A percentile compares a stretch with the other conserved stretches of the same genome.
Conservation (phyloP, 2,329 filamentous ascomycete genomes). For the Aspergillus versicolor region DNA sequence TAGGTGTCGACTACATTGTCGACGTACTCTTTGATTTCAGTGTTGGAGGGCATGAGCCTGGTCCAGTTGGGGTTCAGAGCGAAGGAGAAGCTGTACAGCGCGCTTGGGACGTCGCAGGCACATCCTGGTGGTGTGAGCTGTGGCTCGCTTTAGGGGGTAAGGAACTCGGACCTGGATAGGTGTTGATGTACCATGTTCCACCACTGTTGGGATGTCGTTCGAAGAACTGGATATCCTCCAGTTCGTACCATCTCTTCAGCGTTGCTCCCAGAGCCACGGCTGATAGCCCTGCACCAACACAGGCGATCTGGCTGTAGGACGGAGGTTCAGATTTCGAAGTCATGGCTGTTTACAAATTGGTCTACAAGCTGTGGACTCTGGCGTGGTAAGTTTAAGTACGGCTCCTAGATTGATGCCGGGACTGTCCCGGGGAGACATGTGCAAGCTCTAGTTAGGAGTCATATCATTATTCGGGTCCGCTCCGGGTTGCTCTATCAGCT, state of each 20-base stretch:
- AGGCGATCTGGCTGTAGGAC: conserved; percentile 27
- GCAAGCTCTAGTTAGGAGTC: too few relatives aligned
- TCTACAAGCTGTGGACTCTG: too few relatives aligned
- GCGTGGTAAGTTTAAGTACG: too few relatives aligned
- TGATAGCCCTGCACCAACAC: conserved; percentile 59
- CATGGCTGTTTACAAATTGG: background rate
- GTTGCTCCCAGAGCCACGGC: conserved; percentile 61
- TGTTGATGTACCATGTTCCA: conserved; percentile 63
- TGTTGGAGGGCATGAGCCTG: conserved; percentile 47
- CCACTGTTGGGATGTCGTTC: conserved; percentile 56
- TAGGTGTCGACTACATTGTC: conserved; percentile 32
- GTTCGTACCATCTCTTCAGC: conserved; percentile 56
- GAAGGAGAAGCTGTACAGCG: conserved; percentile 58
- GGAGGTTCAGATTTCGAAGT: conserved; percentile 3
- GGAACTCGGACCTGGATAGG: conserved; percentile 50
- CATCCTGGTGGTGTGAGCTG: conserved; percentile 32
- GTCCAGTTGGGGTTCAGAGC: conserved; percentile 53
- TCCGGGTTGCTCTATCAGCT: too few relatives aligned
- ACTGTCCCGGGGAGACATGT: too few relatives aligned
- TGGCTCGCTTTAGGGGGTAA: background rate
- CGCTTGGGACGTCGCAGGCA: conserved; percentile 53
- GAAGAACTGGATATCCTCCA: conserved; percentile 60
- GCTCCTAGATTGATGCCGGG: too few relatives aligned
- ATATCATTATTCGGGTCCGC: too few relatives aligned
- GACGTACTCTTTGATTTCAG: conserved; percentile 52